These are phyloP conservation scores for Amanita rimosa DNA, from an alignment of 768 basidiomycete species.

Conservation along the genomic window DNA sequence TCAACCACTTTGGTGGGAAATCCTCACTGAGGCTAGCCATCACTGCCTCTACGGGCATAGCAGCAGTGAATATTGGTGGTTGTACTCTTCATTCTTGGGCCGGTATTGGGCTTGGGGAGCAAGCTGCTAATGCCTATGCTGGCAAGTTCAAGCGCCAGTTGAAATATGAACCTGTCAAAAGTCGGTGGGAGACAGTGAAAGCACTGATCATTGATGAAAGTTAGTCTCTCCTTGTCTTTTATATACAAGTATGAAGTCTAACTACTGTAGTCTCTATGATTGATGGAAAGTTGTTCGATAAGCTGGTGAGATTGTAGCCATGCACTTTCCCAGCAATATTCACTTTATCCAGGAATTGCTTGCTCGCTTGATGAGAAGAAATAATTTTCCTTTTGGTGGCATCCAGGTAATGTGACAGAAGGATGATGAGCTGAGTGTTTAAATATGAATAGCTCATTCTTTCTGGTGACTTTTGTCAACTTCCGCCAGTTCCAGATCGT, in stretches of 20 bases:
- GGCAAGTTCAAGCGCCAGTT: conserved; percentile 39
- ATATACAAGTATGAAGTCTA: not conserved
- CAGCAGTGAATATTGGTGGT: conserved; percentile 76
- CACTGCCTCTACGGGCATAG: conserved; percentile 74
- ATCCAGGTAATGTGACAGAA: conserved; percentile 47
- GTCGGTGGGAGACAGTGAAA: conserved; percentile 50
- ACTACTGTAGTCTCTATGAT: conserved; percentile 72
- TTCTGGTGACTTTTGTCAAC: conserved; percentile 86
- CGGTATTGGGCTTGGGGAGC: conserved; percentile 66
- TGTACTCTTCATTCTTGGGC: conserved; percentile 76
- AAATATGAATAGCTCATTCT: conserved; percentile 46
- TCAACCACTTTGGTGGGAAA: conserved; percentile 28
- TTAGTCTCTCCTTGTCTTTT: conserved; percentile 19
- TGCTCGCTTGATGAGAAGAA: conserved; percentile 44
- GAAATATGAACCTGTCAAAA: conserved; percentile 25
- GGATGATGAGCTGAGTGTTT: not conserved
- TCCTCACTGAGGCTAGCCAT: conserved; percentile 39
- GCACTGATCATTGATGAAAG: conserved; percentile 83
- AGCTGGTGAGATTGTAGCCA: conserved; percentile 37
- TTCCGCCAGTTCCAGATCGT: conserved; percentile 65
- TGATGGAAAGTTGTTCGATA: conserved; percentile 71
- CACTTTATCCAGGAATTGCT: conserved; percentile 43
- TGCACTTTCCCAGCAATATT: conserved; percentile 5
- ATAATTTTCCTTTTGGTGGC: conserved; percentile 62
- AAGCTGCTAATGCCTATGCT: conserved; percentile 36